Evolutionary conservation across 495 filamentous ascomycete genomes (phyloP), one percentile per base, ranked within the genome.

Genomic region (Neurospora terricola): DNA sequence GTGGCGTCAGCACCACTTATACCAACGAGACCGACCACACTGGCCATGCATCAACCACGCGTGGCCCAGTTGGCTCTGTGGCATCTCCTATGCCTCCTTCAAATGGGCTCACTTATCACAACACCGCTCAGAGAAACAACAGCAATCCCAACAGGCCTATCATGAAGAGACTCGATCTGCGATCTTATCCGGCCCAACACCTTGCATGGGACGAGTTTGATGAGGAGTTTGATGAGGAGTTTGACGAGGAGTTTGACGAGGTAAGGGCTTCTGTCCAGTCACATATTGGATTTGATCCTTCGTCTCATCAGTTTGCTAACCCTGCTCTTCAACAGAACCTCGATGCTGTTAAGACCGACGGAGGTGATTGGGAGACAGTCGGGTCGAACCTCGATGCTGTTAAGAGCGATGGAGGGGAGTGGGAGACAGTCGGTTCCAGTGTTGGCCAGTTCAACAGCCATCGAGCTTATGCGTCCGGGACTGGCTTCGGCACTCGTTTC

Each of bases 361-460:
- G 72, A 4, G 74, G 72, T 18, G 78, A 80, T 38, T 80, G 78
- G 78, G 78, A 80, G 59, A 80, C 78, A 12, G 77, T 80, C 9
- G 73, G 69, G 2, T 71, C 70, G 27, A 73, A 73, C 9, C 30
- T 70, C 8, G 42, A 76, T 16, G 78, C 73, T 38, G 69, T 76
- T 27, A 43, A 48, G 71, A 77, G 74, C 42, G 78, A 80, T 14
- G 69, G 72, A 5, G 75, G 72, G 16, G 78, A 80, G 39, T 80
- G 78, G 78, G 78, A 80, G 59, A 80, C 78, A 16, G 77, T 80
- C 16, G 73, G 70, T 8, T 71, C 70, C 2, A 76, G 72, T n/a
- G 66, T 75, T 54, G 78, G 74, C 18, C 72, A 76, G 9, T 78
- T 76, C 34, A 77, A 76, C 68, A 83, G 77, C 70, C 78, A 82